A percentile compares a stretch with the other conserved stretches of the same genome.
phyloP scores from a whole-genome alignment of 192 early-diverging fungal species.

The Podila epicladia region DNA sequence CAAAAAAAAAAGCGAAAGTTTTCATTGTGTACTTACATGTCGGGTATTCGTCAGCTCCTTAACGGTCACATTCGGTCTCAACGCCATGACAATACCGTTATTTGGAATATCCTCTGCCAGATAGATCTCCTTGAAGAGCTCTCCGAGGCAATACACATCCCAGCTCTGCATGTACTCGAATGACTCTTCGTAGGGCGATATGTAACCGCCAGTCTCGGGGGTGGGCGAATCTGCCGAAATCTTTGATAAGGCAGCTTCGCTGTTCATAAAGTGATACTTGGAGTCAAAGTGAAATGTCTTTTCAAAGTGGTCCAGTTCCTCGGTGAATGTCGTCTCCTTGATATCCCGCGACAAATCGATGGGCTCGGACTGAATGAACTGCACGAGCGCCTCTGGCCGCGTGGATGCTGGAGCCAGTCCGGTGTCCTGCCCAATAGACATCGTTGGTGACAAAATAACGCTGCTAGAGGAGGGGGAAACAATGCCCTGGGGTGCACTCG shows the following conservation, averaged over 20 bases:
- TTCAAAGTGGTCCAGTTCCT: conserved; percentile 63
- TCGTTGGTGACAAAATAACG: conserved; percentile 11
- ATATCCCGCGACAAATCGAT: conserved; percentile 58
- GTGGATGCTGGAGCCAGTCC: conserved; percentile 19
- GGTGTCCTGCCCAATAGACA: conserved; percentile 40
- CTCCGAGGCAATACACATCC: conserved; percentile 62
- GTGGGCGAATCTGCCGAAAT: conserved; percentile 7
- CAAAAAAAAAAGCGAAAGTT: no score
- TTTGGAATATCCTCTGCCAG: conserved; percentile 45
- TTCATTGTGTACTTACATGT: conserved; percentile 6
- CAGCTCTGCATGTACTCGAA: conserved; percentile 61
- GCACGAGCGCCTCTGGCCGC: conserved; percentile 34
- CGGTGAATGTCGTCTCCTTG: conserved; percentile 54
- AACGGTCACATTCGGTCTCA: conserved; percentile 12
- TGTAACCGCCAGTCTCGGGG: background rate
- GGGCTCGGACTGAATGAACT: conserved; percentile 57
- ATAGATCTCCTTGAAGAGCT: conserved; percentile 58
- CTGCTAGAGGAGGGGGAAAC: conserved; percentile 2
- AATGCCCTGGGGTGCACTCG: conserved; percentile 9
- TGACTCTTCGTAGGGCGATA: conserved; percentile 8
- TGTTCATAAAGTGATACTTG: conserved; percentile 56
- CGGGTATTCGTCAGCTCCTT: conserved; percentile 20
- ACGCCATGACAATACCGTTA: conserved; percentile 37
- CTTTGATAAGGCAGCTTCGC: conserved; percentile 6
- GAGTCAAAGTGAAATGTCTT: conserved; percentile 57